Conservation (phyloP, 176 grass and related monocot genomes). For the Poa pratensis region DNA sequence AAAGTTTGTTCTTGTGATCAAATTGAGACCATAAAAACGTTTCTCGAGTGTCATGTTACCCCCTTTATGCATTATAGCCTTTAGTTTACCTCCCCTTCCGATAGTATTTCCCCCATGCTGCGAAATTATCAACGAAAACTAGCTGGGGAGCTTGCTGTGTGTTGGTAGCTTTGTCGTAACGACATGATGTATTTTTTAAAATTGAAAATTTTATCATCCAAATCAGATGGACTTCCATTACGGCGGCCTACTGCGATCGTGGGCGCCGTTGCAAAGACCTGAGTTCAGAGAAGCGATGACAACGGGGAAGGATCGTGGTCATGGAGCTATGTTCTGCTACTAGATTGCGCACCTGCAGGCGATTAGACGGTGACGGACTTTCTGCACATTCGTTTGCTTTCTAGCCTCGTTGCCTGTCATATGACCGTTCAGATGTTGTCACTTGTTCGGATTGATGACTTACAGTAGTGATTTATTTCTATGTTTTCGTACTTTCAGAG, state of each 20-base stretch:
- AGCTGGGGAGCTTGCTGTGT: not conserved
- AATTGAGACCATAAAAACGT: not conserved
- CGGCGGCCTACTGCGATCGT: not conserved
- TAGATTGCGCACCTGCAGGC: not conserved
- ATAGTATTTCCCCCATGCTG: too few relatives aligned
- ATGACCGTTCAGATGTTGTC: not conserved
- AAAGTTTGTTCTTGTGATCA: too few relatives aligned
- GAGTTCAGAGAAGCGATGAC: not conserved
- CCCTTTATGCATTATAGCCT: not conserved
- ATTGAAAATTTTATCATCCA: not conserved
- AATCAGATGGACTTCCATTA: not conserved
- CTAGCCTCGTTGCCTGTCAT: not conserved
- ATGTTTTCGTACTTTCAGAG: not conserved
- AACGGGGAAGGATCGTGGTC: not conserved
- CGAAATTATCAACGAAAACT: not conserved
- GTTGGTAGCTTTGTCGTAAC: not conserved
- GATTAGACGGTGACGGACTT: not conserved
- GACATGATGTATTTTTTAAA: not conserved
- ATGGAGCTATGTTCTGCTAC: not conserved
- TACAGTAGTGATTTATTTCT: not conserved
- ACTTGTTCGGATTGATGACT: not conserved
- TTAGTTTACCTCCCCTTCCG: not conserved
- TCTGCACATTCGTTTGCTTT: not conserved
- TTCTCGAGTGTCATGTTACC: not conserved
- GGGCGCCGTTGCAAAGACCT: not conserved